Base-by-base conservation (phyloP, 768 basidiomycete genomes). In the Zangia roseola region DNA sequence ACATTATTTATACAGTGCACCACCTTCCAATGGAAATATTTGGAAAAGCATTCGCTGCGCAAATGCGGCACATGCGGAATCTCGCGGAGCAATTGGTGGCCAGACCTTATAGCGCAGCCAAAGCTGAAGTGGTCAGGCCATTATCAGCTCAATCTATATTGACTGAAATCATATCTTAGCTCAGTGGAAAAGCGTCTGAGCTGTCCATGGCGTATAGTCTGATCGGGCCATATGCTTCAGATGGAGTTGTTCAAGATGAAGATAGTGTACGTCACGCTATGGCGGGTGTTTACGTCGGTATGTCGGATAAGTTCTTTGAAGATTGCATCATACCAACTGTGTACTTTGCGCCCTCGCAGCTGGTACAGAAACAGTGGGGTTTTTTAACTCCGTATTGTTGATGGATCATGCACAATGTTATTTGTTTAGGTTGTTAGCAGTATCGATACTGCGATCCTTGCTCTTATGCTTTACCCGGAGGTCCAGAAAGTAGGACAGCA, bases 321-420 rank as follows among this genome's bases (percentile, higher is more conserved):
- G 10, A n/a, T 33, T 24, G 17, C n/a, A 30, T 10, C 12, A n/a
- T 20, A 20, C 17, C 17, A 16, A 24, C 16, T 9, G n/a, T n/a
- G n/a, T n/a, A 16, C 23, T 37, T 21, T 30, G 10, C 13, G 8
- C 34, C 14, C 20, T 42, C 2, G 10, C 33, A 48, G 47, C 47
- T 7, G 47, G 47, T 17, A 40, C 47, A 6, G 47, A 48, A 19
- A 48, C 47, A n/a, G 47, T 48, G 25, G 36, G 47, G n/a, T n/a
- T n/a, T n/a, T n/a, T 4, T 17, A 10, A 36, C 12, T 23, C 24
- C 25, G n/a, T n/a, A n/a, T 10, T 16, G 7, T 36, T 17, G 5
- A 10, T 10, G 2, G 14, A 25, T 10, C 10, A 13, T 14, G 3
- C 5, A 19, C 20, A 42, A 25, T n/a, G 13, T 21, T 20, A 5